phyloP scores from a whole-genome alignment of 352 stramenopile genomes.

The Thalassiosira oceanica region DNA sequence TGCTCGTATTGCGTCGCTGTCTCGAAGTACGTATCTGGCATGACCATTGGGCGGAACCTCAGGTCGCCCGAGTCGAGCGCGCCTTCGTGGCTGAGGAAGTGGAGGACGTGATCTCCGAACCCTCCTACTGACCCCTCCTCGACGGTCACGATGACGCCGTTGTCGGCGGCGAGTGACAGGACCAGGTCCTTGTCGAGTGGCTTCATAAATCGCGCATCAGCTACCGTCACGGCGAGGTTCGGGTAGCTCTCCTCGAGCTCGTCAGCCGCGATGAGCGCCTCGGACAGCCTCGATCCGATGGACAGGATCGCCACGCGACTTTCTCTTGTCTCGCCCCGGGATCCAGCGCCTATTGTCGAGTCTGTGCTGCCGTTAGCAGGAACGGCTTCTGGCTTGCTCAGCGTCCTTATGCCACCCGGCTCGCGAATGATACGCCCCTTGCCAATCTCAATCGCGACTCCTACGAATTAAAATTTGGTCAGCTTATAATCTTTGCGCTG shows the following conservation, averaged over 20 bases:
- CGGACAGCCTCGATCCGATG: conserved; percentile 81
- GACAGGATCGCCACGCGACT: conserved; percentile 82
- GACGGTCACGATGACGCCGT: conserved; percentile 84
- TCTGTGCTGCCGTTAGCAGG: conserved; percentile 41
- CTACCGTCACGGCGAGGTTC: conserved; percentile 83
- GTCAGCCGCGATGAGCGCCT: conserved; percentile 78
- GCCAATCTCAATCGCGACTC: conserved; percentile 81
- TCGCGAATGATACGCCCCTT: conserved; percentile 83
- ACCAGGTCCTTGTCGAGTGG: conserved; percentile 85
- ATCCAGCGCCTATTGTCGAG: conserved; percentile 38
- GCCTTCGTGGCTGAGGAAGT: conserved; percentile 85
- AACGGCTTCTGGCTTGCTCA: conserved; percentile 35
- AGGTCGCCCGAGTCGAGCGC: conserved; percentile 83
- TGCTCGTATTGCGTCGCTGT: conserved; percentile 85
- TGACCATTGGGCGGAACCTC: conserved; percentile 85
- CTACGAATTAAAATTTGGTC: too few relatives aligned
- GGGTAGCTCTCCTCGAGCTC: conserved; percentile 79
- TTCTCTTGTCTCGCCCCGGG: conserved; percentile 64
- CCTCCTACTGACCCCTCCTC: conserved; percentile 86
- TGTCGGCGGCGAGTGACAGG: conserved; percentile 77
- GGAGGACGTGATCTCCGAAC: conserved; percentile 85
- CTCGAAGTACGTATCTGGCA: conserved; percentile 87
- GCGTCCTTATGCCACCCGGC: conserved; percentile 57
- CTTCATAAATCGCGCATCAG: conserved; percentile 88
- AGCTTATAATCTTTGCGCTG: too few relatives aligned